These are phyloP conservation scores for Porogramme epimiltina DNA, from an alignment of 1,284 basidiomycete genomes.

Conservation along the genomic window DNA sequence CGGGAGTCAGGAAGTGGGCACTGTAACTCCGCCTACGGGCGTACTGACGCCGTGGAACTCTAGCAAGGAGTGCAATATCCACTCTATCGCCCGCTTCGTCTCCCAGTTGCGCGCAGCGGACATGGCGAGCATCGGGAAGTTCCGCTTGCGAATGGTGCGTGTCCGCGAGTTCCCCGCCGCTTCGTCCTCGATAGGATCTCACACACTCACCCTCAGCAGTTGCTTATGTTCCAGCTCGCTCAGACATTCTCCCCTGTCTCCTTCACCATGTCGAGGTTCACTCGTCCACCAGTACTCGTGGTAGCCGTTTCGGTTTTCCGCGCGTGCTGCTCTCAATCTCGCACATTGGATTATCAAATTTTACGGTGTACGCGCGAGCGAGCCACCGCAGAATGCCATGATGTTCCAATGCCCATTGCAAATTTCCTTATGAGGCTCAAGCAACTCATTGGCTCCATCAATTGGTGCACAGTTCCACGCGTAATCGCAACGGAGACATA, in stretches of 20 bases:
- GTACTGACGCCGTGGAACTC: slow-evolving; percentile 62
- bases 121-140: slow-evolving; percentile 66
- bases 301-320: too few relatives aligned
- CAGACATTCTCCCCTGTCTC: slow-evolving; percentile 56
- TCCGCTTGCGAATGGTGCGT: slow-evolving; percentile 44
- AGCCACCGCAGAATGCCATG: too few relatives aligned
- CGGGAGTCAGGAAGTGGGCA: slow-evolving; percentile 64
- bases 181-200: too few relatives aligned
- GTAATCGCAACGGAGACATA: too few relatives aligned
- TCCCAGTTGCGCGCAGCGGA: slow-evolving; percentile 57
- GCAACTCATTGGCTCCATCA: too few relatives aligned
- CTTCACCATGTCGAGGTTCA: slow-evolving; percentile 48
- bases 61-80: slow-evolving; percentile 56
- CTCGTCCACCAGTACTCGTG: too few relatives aligned
- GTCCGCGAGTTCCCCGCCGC: background rate
- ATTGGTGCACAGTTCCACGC: too few relatives aligned
- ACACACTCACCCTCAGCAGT: slow-evolving; percentile 57
- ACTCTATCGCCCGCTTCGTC: slow-evolving; percentile 51
- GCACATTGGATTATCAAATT: too few relatives aligned
- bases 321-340: too few relatives aligned
- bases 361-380: too few relatives aligned
- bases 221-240: slow-evolving; percentile 55
- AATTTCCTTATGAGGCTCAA: too few relatives aligned
- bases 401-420: too few relatives aligned
- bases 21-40: slow-evolving; percentile 58